Evolutionary conservation across 768 basidiomycete genomes (phyloP).

Genomic region (Lactifluus hygrophoroides): DNA sequence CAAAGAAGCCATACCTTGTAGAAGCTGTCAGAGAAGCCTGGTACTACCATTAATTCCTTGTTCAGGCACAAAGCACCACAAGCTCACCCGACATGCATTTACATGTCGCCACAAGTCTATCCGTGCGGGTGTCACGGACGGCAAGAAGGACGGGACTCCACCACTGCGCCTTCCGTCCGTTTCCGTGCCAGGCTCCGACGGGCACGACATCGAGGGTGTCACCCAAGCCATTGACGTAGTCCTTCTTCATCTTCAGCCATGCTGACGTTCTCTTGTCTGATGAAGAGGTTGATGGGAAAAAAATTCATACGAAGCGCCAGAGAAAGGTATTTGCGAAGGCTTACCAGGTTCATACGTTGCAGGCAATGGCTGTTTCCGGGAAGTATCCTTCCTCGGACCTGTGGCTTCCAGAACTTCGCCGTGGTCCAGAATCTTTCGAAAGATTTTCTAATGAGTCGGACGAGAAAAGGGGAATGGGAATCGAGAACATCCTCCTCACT

Average conservation of each 20-base stretch:
- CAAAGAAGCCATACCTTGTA: constrained; percentile 45
- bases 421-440: constrained; percentile 54
- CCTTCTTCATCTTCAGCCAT: constrained; percentile 91
- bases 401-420: constrained; percentile 33
- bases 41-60: not conserved
- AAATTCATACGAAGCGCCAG: not conserved
- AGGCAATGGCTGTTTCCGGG: constrained; percentile 57
- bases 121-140: constrained; percentile 55
- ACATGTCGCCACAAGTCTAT: constrained; percentile 66
- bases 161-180: constrained; percentile 84
- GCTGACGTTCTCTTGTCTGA: constrained; percentile 74
- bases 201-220: constrained; percentile 68
- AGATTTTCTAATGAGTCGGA: constrained; percentile 2
- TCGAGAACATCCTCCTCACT: constrained; percentile 31
- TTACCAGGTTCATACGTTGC: constrained; percentile 79
- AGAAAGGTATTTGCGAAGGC: constrained; percentile 17
- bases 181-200: constrained; percentile 82
- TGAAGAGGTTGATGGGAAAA: not conserved
- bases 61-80: not conserved
- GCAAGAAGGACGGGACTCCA: constrained; percentile 87
- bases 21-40: constrained; percentile 79
- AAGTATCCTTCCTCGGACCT: constrained; percentile 29
- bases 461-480: constrained; percentile 10
- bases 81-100: constrained; percentile 80
- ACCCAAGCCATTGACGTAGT: constrained; percentile 76